Percentiles rank a stretch among this genome's conserved stretches.
These are phyloP conservation scores for Neofusicoccum sp. DNA, from an alignment of 2,329 filamentous ascomycete genomes.

Conservation along the genomic window DNA sequence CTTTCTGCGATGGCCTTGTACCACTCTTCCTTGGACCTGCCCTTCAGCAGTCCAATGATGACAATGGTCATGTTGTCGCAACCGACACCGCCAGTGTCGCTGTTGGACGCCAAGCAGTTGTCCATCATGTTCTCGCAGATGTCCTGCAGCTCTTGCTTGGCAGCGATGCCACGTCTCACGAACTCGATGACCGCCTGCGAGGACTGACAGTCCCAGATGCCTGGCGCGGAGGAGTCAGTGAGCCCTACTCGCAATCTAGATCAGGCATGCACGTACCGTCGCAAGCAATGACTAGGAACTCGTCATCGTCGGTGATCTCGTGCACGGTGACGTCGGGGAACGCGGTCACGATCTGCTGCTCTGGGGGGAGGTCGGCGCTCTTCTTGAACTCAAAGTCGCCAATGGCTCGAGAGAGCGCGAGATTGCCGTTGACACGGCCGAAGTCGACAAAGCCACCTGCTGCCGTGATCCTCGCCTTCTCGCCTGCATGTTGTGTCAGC, in stretches of 20 bases:
- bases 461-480: slow-evolving; percentile 93
- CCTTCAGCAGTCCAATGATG: slow-evolving; percentile 84
- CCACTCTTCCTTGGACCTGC: slow-evolving; percentile 96
- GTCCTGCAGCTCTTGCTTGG: slow-evolving; percentile 89
- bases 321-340: slow-evolving; percentile 93
- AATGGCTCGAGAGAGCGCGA: slow-evolving; percentile 94
- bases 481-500: slow-evolving; percentile 59
- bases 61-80: slow-evolving; percentile 99
- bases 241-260: slow-evolving; percentile 24
- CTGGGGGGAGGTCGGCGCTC: slow-evolving; percentile 93
- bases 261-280: slow-evolving; percentile 36
- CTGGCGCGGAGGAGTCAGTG: slow-evolving; percentile 51
- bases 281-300: slow-evolving; percentile 64
- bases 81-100: slow-evolving; percentile 94
- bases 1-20: slow-evolving; percentile 93
- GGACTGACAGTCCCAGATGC: slow-evolving; percentile 99
- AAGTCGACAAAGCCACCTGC: slow-evolving; percentile 98
- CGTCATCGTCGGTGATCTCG: slow-evolving; percentile 88
- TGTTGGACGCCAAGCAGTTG: slow-evolving; percentile 97
- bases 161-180: slow-evolving; percentile 91
- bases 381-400: slow-evolving; percentile 99
- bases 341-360: slow-evolving; percentile 97
- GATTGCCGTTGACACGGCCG: slow-evolving; percentile 95
- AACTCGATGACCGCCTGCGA: slow-evolving; percentile 98
- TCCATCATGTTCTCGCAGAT: slow-evolving; percentile 99